Evolutionary conservation across 495 filamentous ascomycete genomes (phyloP).

Genomic region (Penicillium tannophilum): DNA sequence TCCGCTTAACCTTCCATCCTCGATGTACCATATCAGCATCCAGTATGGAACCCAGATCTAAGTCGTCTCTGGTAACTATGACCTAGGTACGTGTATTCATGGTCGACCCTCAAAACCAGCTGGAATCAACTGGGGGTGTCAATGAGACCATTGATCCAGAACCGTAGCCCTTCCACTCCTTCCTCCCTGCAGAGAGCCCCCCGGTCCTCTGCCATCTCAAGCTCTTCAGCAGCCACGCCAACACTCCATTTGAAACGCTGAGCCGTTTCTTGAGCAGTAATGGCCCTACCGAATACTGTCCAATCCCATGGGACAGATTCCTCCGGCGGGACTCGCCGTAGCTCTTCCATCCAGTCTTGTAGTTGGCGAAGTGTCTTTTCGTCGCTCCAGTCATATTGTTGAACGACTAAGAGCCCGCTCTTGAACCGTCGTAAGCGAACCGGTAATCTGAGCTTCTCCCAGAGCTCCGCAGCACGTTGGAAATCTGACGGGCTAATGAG

Average conservation of each 20-base stretch:
- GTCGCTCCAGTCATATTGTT: conserved; percentile 84
- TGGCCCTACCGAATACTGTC: conserved; percentile 72
- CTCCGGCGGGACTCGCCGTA: conserved; percentile 66
- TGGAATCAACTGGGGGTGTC: not conserved
- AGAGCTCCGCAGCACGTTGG: conserved; percentile 81
- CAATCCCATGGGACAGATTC: conserved; percentile 73
- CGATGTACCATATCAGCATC: not conserved
- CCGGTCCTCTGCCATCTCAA: conserved; percentile 94
- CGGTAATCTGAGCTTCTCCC: conserved; percentile 86
- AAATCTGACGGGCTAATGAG: conserved; percentile 91
- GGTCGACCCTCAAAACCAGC: not conserved
- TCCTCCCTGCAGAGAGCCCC: conserved; percentile 84
- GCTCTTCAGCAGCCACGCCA: conserved; percentile 92
- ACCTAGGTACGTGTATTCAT: not conserved
- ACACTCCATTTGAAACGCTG: conserved; percentile 97
- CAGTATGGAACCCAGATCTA: not conserved
- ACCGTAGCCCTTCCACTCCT: conserved; percentile 77
- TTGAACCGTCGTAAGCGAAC: conserved; percentile 86
- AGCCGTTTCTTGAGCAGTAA: conserved; percentile 88
- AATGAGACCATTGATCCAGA: conserved; percentile 72
- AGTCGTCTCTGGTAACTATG: not conserved
- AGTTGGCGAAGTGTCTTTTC: conserved; percentile 82
- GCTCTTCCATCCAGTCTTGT: conserved; percentile 72
- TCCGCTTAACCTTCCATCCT: not conserved
- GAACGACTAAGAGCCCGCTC: conserved; percentile 89